These are phyloP conservation scores for Arctostaphylos glauca DNA, from an alignment of 148 eudicot genomes.

Conservation along the genomic window DNA sequence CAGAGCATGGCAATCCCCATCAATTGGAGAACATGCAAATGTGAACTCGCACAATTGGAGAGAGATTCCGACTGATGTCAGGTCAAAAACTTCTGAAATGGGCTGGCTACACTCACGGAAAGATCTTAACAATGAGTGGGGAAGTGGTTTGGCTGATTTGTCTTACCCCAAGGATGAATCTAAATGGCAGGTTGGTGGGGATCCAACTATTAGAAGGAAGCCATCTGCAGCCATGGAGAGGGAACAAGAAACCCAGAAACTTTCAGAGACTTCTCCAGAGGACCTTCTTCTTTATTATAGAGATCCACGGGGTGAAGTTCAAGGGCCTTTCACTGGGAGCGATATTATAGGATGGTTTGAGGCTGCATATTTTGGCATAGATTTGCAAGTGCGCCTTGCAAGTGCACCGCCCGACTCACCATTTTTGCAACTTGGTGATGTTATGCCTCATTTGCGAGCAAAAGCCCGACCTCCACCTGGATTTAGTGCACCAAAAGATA, in stretches of 20 bases:
- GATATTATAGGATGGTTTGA: constrained; percentile 99
- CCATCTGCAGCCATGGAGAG: constrained; percentile 39
- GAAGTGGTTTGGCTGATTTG: constrained; percentile 30
- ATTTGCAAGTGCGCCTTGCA: constrained; percentile 73
- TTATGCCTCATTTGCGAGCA: constrained; percentile 93
- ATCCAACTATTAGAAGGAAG: constrained; percentile 48
- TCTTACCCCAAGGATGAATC: constrained; percentile 38
- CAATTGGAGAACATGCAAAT: constrained; percentile 37
- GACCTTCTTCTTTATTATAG: constrained; percentile 76
- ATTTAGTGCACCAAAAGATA: constrained; percentile 57
- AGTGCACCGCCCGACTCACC: constrained; percentile 65
- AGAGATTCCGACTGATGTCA: constrained; percentile 36
- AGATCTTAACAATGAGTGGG: constrained; percentile 36
- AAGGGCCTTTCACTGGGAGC: constrained; percentile 88
- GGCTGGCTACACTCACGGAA: constrained; percentile 53
- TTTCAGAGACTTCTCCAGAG: constrained; percentile 68
- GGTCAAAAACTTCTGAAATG: constrained; percentile 34
- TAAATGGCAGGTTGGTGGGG: constrained; percentile 40
- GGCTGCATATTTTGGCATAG: constrained; percentile 92
- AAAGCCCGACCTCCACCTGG: constrained; percentile 94
- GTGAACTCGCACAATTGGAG: constrained; percentile 38
- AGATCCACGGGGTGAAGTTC: constrained; percentile 90
- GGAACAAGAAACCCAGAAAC: constrained; percentile 50
- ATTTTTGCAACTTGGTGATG: constrained; percentile 75
- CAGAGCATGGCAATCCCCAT: constrained; percentile 46